phyloP scores from a whole-genome alignment of 2,329 filamentous ascomycete species.

The Colletotrichum theobromicola region DNA sequence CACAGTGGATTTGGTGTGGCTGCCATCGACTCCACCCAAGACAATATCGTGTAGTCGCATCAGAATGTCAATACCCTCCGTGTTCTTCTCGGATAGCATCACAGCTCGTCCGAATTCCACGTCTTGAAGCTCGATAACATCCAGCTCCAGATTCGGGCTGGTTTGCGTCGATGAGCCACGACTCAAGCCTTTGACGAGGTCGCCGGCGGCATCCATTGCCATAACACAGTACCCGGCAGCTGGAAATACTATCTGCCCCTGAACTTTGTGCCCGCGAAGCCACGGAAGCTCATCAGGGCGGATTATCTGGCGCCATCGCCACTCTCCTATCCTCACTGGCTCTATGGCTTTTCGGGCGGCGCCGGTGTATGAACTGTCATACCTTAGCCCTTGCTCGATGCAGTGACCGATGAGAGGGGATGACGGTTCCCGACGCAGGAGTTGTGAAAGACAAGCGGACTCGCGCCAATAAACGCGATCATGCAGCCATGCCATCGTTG shows the following conservation, averaged over 20 bases:
- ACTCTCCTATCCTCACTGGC: background rate
- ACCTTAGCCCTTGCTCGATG: background rate
- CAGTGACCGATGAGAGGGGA: background rate
- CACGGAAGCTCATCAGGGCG: conserved; percentile 34
- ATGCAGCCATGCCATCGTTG: conserved; percentile 22
- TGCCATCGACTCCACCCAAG: background rate
- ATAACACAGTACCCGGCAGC: conserved; percentile 47
- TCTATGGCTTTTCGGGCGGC: background rate
- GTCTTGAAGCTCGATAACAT: background rate
- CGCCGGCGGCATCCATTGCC: conserved; percentile 43
- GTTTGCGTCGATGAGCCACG: conserved; percentile 10
- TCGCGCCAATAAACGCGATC: conserved; percentile 7
- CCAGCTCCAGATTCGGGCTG: background rate
- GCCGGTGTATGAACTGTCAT: background rate
- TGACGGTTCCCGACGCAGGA: conserved; percentile 8
- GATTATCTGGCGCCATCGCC: conserved; percentile 24
- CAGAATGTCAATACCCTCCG: background rate
- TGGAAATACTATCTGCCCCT: conserved; percentile 46
- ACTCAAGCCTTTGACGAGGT: background rate
- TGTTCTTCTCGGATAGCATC: background rate
- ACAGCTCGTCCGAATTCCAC: background rate
- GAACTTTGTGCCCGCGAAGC: conserved; percentile 39
- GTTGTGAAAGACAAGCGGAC: background rate
- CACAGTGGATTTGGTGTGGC: background rate
- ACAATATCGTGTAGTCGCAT: background rate